Conservation (phyloP, 2,329 filamentous ascomycete species). For the Fusarium beomiforme region DNA sequence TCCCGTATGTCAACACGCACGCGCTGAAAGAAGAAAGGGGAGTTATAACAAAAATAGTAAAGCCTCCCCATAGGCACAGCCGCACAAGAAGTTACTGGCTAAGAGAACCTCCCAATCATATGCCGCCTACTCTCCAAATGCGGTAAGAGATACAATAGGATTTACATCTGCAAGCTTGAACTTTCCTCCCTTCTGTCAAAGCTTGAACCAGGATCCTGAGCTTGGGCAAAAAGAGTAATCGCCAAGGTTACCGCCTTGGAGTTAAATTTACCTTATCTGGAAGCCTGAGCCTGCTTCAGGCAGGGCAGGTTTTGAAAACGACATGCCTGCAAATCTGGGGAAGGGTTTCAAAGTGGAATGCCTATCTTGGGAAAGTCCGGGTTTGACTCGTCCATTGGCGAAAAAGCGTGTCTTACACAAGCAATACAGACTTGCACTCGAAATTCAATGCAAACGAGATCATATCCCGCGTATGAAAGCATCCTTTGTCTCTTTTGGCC, state of each 20-base stretch:
- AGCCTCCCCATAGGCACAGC: background rate
- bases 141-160: constrained; percentile 22
- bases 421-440: background rate
- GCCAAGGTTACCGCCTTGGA: background rate
- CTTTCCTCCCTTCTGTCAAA: constrained; percentile 27
- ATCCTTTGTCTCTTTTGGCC: constrained; percentile 42
- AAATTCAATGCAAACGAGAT: background rate
- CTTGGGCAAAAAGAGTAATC: background rate
- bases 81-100: background rate
- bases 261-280: constrained; percentile 26
- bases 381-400: background rate
- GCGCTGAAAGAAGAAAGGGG: constrained; percentile 4
- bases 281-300: background rate
- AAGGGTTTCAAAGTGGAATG: constrained; percentile 9
- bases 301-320: background rate
- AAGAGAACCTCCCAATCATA: constrained; percentile 31
- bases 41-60: constrained; percentile 51
- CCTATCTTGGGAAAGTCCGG: constrained; percentile 30
- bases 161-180: background rate
- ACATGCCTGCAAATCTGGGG: constrained; percentile 11
- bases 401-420: background rate
- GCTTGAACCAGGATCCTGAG: background rate
- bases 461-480: constrained; percentile 26
- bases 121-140: constrained; percentile 22
- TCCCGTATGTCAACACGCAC: background rate